A percentile compares a stretch with the other conserved stretches of the same genome.
Conservation (phyloP, 768 basidiomycete genomes). For the Pilatotrama ljubarskyi region DNA sequence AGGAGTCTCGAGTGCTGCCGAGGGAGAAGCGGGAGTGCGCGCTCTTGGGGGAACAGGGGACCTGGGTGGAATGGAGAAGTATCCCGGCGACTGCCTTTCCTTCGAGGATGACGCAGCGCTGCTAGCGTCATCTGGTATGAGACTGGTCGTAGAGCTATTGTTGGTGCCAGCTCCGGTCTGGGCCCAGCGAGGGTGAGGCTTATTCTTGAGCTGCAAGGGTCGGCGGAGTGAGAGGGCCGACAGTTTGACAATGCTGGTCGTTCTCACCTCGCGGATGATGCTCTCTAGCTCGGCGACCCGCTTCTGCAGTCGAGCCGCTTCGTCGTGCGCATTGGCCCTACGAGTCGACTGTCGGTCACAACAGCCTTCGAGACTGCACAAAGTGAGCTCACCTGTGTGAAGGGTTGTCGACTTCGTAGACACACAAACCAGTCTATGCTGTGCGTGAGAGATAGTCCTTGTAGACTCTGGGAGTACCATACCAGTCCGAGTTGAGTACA, state of each 20-base stretch:
- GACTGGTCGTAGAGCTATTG: not conserved
- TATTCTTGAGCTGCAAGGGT: constrained; percentile 59
- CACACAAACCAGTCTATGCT: constrained; percentile 71
- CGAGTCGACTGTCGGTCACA: not conserved
- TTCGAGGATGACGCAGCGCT: not conserved
- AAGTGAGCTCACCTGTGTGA: constrained; percentile 47
- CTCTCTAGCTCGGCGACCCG: constrained; percentile 83
- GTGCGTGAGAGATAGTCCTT: not conserved
- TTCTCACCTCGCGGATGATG: constrained; percentile 70
- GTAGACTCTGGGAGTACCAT: not conserved
- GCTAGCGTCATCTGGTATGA: not conserved
- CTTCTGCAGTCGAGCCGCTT: constrained; percentile 63
- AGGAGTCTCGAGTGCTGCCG: not conserved
- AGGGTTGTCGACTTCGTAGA: constrained; percentile 83
- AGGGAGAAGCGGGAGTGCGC: constrained; percentile 16
- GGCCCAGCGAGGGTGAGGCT: constrained; percentile 67
- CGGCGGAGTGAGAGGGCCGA: not conserved
- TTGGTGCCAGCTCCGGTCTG: constrained; percentile 26
- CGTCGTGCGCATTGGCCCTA: constrained; percentile 48
- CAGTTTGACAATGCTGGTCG: not conserved
- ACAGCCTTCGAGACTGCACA: no score
- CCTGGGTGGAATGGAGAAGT: constrained; percentile 5
- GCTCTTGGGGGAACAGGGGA: not conserved
- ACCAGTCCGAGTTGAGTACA: constrained; percentile 43
- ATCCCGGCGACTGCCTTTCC: not conserved